Conservation (phyloP, 257 asterid species). For the Marsdenia floribunda region DNA sequence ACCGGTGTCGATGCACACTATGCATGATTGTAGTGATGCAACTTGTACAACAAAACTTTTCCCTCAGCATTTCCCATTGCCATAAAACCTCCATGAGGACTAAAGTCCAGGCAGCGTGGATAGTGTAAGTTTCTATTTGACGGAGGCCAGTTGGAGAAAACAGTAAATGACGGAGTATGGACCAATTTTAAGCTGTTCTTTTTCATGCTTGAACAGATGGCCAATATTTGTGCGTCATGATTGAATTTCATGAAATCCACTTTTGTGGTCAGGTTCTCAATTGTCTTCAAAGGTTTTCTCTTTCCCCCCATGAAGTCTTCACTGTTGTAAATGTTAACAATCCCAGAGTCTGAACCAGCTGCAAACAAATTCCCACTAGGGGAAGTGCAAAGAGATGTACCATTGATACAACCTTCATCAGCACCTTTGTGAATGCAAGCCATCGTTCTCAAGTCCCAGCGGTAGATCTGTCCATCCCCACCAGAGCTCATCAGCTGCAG, state of each 20-base stretch:
- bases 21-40: slow-evolving; percentile 82
- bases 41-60: slow-evolving; percentile 70
- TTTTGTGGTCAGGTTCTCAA: slow-evolving; percentile 68
- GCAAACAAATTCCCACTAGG: slow-evolving; percentile 72
- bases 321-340: slow-evolving; percentile 65
- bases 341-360: slow-evolving; percentile 90
- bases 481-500: slow-evolving; percentile 64
- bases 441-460: slow-evolving; percentile 82
- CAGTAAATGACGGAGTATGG: slow-evolving; percentile 62
- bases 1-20: slow-evolving; percentile 19
- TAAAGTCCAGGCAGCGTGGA: slow-evolving; percentile 74
- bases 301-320: slow-evolving; percentile 74
- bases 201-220: slow-evolving; percentile 81
- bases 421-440: slow-evolving; percentile 73
- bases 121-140: slow-evolving; percentile 39
- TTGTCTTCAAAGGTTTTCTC: slow-evolving; percentile 67
- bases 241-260: slow-evolving; percentile 83
- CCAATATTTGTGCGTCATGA: slow-evolving; percentile 65
- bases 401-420: slow-evolving; percentile 88
- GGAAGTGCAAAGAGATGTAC: slow-evolving; percentile 64
- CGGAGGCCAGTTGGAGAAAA: slow-evolving; percentile 88
- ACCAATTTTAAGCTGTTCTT: slow-evolving; percentile 71
- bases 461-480: slow-evolving; percentile 85
- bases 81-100: slow-evolving; percentile 95
- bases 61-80: slow-evolving; percentile 85